Evolutionary conservation across 345 rosid genomes (phyloP).

Genomic region (Noccaea caerulescens): DNA sequence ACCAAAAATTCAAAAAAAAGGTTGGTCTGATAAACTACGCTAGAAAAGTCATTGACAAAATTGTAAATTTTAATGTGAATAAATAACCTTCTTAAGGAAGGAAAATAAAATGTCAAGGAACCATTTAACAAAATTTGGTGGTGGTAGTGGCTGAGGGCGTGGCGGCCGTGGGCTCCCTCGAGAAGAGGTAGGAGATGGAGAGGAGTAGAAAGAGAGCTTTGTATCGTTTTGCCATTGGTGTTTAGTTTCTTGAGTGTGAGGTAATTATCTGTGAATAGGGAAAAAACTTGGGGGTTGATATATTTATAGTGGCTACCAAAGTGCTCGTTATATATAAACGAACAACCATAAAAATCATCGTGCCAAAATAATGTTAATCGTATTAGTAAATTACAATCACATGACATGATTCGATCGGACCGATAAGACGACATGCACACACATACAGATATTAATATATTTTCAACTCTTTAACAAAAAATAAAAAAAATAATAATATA

Average conservation of each 20-base stretch:
- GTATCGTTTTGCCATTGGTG: background rate
- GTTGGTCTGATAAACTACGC: background rate
- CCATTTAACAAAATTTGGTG: background rate
- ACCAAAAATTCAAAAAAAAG: background rate
- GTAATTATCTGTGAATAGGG: background rate
- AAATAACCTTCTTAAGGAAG: background rate
- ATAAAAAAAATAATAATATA: too few species aligned
- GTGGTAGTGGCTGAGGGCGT: background rate
- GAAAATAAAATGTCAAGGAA: background rate
- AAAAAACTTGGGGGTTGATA: background rate
- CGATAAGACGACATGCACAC: too few species aligned
- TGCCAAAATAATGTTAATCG: too few species aligned
- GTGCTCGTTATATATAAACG: too few species aligned
- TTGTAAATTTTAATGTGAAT: background rate
- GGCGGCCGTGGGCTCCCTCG: background rate
- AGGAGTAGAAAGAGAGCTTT: background rate
- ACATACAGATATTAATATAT: too few species aligned
- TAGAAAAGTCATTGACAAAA: background rate
- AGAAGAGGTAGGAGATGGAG: constrained; percentile 1
- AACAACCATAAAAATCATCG: too few species aligned
- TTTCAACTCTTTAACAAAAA: too few species aligned
- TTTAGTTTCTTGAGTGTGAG: background rate
- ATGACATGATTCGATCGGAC: too few species aligned
- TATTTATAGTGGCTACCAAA: background rate
- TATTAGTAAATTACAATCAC: too few species aligned